These are phyloP conservation scores for Lignosus rhinocerotis DNA, from an alignment of 1,284 basidiomycete genomes.

Conservation along the genomic window DNA sequence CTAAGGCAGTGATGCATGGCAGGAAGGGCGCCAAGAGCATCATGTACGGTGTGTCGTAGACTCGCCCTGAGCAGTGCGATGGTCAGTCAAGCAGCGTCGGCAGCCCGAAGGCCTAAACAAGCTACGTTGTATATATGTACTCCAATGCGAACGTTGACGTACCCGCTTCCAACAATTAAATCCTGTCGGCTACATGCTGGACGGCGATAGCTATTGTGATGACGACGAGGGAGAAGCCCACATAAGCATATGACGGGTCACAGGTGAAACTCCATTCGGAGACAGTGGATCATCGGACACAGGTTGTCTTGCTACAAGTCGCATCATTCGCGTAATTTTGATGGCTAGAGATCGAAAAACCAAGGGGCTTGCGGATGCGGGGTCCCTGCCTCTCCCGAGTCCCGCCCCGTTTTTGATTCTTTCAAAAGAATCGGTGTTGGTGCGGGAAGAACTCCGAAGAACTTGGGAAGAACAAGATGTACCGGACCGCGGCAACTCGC, in stretches of 20 bases:
- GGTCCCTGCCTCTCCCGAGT: too few relatives aligned
- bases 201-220: neutral
- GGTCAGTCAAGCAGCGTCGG: neutral
- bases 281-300: constrained; percentile 11
- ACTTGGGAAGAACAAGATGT: too few relatives aligned
- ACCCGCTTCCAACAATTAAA: neutral
- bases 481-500: neutral
- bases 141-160: neutral
- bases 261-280: neutral
- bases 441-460: too few relatives aligned
- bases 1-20: neutral
- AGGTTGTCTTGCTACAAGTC: too few relatives aligned
- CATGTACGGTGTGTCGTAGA: neutral
- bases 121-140: neutral
- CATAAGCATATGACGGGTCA: constrained; percentile 17
- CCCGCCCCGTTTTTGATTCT: too few relatives aligned
- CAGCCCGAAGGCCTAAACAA: neutral
- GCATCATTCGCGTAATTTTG: too few relatives aligned
- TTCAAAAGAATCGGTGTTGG: too few relatives aligned
- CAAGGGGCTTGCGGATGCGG: too few relatives aligned
- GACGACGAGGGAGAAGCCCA: neutral
- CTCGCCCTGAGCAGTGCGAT: neutral
- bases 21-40: constrained; percentile 1
- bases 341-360: too few relatives aligned
- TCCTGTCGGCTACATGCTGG: neutral